These are phyloP conservation scores for Pelargonium myrrhifolium DNA, from an alignment of 441 rosid species.

Conservation along the genomic window DNA sequence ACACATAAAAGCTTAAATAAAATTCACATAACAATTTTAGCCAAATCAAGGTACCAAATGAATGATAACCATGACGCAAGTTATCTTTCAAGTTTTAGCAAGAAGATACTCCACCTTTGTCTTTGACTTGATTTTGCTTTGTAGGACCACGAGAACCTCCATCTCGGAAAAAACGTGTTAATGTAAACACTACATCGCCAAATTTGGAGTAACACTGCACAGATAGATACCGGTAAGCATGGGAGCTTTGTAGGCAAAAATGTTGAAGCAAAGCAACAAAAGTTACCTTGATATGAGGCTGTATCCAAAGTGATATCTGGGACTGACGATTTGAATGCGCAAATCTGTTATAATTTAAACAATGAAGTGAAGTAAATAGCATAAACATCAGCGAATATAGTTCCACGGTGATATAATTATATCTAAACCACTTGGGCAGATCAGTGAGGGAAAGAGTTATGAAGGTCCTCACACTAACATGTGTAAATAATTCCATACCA, in stretches of 20 bases:
- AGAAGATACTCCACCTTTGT: constrained; percentile 39
- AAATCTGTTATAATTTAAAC: constrained; percentile 50
- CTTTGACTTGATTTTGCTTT: constrained; percentile 31
- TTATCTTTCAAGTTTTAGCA: constrained; percentile 13
- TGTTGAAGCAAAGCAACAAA: constrained; percentile 17
- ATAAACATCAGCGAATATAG: constrained; percentile 5
- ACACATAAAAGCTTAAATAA: background rate
- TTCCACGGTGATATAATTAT: background rate
- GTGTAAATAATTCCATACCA: background rate
- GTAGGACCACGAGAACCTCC: constrained; percentile 30
- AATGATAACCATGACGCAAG: background rate
- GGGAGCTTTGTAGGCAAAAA: constrained; percentile 14
- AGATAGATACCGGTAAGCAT: constrained; percentile 20
- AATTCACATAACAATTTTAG: constrained; percentile 8
- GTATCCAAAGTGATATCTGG: constrained; percentile 87
- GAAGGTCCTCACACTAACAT: background rate
- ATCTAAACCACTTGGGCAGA: background rate
- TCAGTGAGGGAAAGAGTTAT: background rate
- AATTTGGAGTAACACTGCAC: constrained; percentile 75
- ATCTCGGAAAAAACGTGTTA: constrained; percentile 84
- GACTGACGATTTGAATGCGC: constrained; percentile 63
- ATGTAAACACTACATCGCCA: constrained; percentile 73
- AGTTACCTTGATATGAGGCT: constrained; percentile 72
- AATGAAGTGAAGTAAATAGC: constrained; percentile 19
- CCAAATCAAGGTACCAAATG: background rate